Base-by-base conservation (phyloP, 2,329 filamentous ascomycete species). In the Ceratocystis papillata region DNA sequence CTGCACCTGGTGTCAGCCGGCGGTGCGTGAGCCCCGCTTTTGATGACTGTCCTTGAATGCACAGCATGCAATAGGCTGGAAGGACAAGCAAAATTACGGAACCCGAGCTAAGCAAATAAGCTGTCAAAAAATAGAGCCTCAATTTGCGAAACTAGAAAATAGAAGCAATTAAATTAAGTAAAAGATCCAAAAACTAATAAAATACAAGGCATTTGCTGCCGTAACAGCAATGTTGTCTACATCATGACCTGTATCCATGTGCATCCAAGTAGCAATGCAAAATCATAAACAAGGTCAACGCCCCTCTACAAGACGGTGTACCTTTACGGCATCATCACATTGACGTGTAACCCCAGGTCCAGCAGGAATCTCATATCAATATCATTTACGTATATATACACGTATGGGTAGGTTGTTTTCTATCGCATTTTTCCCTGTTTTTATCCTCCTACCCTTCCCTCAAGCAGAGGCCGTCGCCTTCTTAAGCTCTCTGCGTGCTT, bases 401-500 rank as follows among this genome's bases (percentile, higher is more conserved):
- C 20, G 28, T 53, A 17, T 50, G 10, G 17, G 6, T 53, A 20
- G 50, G 41, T 33, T 57, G 28, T n/a, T 61, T 30, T 62, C 37
- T 72, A 67, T 63, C 67, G 69, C 65, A 70, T 70, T 22, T 12
- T 41, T 48, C 15, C 22, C 48, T 37, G 22, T 20, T 22, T 61
- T 17, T 15, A 55, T 62, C 46, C 6, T 15, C 28, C 7, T 6
- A 30, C 30, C 46, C 28, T 7, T 30, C 28, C 3, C 15, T 59
- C 55, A 65, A 20, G 60, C 67, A 62, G 60, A 53, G 20, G 67
- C 55, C 20, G 37, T 5, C 4, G 67, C 62, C 59, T 67, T 63
- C 55, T 68, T 72, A 65, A 70, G 66, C 64, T 79, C 82, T 74
- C 89, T 83, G 72, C 90, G 83, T 74, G 87, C 83, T 74, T 86